phyloP scores from a whole-genome alignment of 257 asterid genomes.

The Primulina eburnea region DNA sequence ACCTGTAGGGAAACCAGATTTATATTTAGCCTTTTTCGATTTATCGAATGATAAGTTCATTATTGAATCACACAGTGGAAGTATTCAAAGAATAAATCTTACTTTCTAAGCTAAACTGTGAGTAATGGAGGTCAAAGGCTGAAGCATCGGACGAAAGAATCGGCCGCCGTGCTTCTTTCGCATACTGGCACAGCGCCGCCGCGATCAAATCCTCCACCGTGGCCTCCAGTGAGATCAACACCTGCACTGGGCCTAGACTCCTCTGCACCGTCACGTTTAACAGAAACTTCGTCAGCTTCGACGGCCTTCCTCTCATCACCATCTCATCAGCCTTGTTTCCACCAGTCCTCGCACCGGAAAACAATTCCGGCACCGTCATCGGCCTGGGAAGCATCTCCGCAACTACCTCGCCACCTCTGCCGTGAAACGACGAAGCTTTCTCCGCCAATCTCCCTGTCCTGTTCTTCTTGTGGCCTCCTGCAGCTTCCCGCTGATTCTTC shows the following conservation, averaged over 20 bases:
- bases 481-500: constrained; percentile 43
- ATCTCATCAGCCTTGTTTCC: constrained; percentile 24
- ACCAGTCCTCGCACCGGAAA: constrained; percentile 20
- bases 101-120: constrained; percentile 88
- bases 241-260: constrained; percentile 74
- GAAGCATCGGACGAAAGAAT: constrained; percentile 36
- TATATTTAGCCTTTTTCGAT: background rate
- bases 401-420: constrained; percentile 25
- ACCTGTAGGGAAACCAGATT: constrained; percentile 35
- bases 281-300: constrained; percentile 62
- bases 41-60: too few species aligned
- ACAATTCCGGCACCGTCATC: constrained; percentile 70
- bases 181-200: constrained; percentile 64
- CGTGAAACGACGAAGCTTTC: constrained; percentile 58
- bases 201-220: constrained; percentile 69
- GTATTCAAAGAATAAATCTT: constrained; percentile 19
- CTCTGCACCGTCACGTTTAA: constrained; percentile 78
- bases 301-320: constrained; percentile 22
- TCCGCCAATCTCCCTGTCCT: constrained; percentile 52
- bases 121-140: constrained; percentile 75
- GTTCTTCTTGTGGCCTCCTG: constrained; percentile 48
- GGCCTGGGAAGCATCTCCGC: constrained; percentile 52
- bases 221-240: constrained; percentile 61
- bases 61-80: too few species aligned
- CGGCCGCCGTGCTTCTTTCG: constrained; percentile 68